Evolutionary conservation across 768 basidiomycete species (phyloP).

Genomic region (Pleurotus platypus): DNA sequence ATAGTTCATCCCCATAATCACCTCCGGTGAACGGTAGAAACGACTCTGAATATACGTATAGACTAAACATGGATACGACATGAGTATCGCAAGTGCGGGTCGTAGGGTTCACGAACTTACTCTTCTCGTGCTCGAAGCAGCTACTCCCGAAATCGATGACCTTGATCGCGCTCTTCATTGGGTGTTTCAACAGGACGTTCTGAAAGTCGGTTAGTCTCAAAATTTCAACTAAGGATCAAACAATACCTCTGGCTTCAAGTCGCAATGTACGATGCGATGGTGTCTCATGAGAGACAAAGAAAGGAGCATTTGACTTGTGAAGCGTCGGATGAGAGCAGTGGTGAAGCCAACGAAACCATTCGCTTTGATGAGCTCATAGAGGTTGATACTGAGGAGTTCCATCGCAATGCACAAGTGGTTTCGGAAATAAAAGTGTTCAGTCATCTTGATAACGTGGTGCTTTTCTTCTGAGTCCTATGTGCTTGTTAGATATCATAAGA

Average conservation of each 20-base stretch:
- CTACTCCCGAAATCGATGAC: slow-evolving; percentile 99
- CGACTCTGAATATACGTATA: slow-evolving; percentile 99
- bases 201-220: slow-evolving; percentile 24
- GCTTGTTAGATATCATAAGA: slow-evolving; percentile 4
- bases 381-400: slow-evolving; percentile 96
- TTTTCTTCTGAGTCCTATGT: slow-evolving; percentile 91
- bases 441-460: slow-evolving; percentile 97
- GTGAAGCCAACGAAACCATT: slow-evolving; percentile 99
- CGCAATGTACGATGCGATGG: slow-evolving; percentile 97
- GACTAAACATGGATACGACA: slow-evolving; percentile 46
- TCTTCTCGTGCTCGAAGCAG: slow-evolving; percentile 98
- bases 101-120: slow-evolving; percentile 39
- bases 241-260: slow-evolving; percentile 89
- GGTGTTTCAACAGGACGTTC: slow-evolving; percentile 94
- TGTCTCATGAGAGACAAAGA: slow-evolving; percentile 92
- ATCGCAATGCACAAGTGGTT: slow-evolving; percentile 97
- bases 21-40: slow-evolving; percentile 99
- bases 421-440: slow-evolving; percentile 97
- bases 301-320: slow-evolving; percentile 93
- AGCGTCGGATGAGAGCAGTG: slow-evolving; percentile 89
- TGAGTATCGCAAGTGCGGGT: slow-evolving; percentile 2
- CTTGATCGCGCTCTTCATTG: slow-evolving; percentile 94
- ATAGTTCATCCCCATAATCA: slow-evolving; percentile 98
- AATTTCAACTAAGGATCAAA: slow-evolving; percentile 2
- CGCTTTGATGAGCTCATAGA: slow-evolving; percentile 98